Percentiles rank a stretch among this genome's conserved stretches.
These are phyloP conservation scores for Colletotrichum limetticola DNA, from an alignment of 2,329 filamentous ascomycete genomes.

Conservation along the genomic window DNA sequence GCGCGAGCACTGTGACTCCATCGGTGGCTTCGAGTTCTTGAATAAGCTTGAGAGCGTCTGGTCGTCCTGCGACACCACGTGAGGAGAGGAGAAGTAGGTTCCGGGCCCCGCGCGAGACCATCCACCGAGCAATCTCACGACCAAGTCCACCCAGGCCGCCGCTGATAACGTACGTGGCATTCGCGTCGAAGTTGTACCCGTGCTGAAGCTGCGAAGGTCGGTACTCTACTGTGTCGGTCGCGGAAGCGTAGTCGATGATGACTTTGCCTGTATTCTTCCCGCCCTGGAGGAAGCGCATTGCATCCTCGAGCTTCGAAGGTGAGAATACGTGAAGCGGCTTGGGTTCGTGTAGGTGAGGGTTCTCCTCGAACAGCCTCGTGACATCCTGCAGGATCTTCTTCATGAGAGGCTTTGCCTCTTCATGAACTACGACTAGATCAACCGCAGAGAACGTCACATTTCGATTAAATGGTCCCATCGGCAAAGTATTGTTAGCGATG, in stretches of 20 bases:
- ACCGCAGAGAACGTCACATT: slow-evolving; percentile 59
- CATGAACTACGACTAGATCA: slow-evolving; percentile 45
- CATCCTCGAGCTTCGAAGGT: slow-evolving; percentile 42
- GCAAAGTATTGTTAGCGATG: slow-evolving; percentile 39
- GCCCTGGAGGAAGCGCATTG: slow-evolving; percentile 55
- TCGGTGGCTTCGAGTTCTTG: slow-evolving; percentile 40
- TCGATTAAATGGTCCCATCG: slow-evolving; percentile 53
- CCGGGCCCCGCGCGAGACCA: slow-evolving; percentile 59
- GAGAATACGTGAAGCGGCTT: slow-evolving; percentile 40
- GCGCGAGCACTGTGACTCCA: slow-evolving; percentile 47
- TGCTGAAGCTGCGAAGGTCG: slow-evolving; percentile 19
- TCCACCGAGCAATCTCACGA: slow-evolving; percentile 57
- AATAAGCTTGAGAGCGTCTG: slow-evolving; percentile 41
- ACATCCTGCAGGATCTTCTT: slow-evolving; percentile 11
- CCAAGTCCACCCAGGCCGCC: slow-evolving; percentile 70
- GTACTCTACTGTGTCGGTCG: not conserved
- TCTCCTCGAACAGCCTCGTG: not conserved
- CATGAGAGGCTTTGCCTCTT: slow-evolving; percentile 12
- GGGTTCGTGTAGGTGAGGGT: slow-evolving; percentile 9
- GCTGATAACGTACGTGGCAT: slow-evolving; percentile 63
- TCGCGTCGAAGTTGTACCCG: slow-evolving; percentile 34
- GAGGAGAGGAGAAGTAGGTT: slow-evolving; percentile 62
- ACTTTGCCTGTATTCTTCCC: slow-evolving; percentile 58
- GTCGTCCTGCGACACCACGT: slow-evolving; percentile 42
- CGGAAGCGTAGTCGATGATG: slow-evolving; percentile 42